Evolutionary conservation across 768 basidiomycete genomes (phyloP).

Genomic region (Trichaptum fuscoviolaceum): DNA sequence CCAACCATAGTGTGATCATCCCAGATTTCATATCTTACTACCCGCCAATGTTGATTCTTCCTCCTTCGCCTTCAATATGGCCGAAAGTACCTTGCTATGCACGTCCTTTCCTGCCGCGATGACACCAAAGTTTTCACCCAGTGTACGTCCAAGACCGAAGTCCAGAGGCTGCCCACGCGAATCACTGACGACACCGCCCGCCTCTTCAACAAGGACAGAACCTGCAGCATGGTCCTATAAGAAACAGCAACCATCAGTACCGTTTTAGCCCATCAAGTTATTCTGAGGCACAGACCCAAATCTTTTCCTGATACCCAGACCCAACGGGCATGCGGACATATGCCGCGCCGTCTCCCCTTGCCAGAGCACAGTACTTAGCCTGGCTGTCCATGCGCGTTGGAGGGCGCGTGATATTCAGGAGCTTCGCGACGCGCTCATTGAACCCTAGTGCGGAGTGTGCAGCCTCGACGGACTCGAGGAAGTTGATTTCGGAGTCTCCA

Average conservation of each 20-base stretch:
- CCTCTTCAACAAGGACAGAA: constrained; percentile 76
- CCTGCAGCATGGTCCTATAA: constrained; percentile 87
- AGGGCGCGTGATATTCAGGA: constrained; percentile 58
- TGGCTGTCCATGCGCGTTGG: constrained; percentile 92
- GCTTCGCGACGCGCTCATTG: constrained; percentile 63
- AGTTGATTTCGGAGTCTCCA: constrained; percentile 44
- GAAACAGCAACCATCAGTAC: neutral
- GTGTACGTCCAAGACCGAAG: constrained; percentile 81
- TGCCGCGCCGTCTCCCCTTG: constrained; percentile 78
- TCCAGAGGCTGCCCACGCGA: constrained; percentile 73
- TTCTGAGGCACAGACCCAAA: constrained; percentile 62
- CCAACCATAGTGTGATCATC: too few species aligned
- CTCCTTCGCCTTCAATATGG: constrained; percentile 56
- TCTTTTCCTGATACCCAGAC: constrained; percentile 83
- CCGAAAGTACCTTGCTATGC: constrained; percentile 65
- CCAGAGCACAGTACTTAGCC: constrained; percentile 88
- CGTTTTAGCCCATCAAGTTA: too few species aligned
- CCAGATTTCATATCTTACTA: neutral
- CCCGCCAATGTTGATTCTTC: constrained; percentile 21
- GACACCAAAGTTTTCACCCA: constrained; percentile 84
- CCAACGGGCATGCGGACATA: constrained; percentile 80
- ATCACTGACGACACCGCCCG: constrained; percentile 85
- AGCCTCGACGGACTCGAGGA: constrained; percentile 91
- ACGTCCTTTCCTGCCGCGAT: constrained; percentile 74
- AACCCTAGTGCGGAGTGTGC: constrained; percentile 88